Percentiles rank a stretch among this genome's conserved stretches.
These are phyloP conservation scores for Psilocybe cubensis DNA, from an alignment of 768 basidiomycete genomes.

Conservation along the genomic window DNA sequence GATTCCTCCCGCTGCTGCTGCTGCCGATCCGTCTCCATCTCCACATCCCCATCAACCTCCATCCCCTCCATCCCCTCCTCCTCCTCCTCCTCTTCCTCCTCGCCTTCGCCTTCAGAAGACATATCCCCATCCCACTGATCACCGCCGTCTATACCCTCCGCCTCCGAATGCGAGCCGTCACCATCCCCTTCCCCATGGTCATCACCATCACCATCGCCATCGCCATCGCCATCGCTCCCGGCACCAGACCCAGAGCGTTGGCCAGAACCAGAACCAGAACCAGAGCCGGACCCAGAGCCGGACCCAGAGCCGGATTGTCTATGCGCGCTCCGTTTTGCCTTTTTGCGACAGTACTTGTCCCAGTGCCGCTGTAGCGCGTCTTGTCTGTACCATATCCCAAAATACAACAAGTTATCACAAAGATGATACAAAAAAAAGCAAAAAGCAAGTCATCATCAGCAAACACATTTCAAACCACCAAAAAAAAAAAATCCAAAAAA, in stretches of 20 bases:
- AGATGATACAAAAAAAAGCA: not conserved
- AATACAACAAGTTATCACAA: no score
- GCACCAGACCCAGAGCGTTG: not conserved
- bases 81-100: not conserved
- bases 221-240: not conserved
- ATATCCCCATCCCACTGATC: no score
- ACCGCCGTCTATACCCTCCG: slow-evolving; percentile 1
- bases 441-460: not conserved
- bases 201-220: not conserved
- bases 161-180: not conserved
- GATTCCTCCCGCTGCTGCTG: no score
- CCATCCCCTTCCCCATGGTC: no score
- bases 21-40: no score
- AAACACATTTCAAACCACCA: no score
- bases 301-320: not conserved
- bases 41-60: not conserved
- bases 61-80: not conserved
- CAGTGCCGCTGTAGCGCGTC: slow-evolving; percentile 26
- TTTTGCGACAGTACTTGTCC: slow-evolving; percentile 26
- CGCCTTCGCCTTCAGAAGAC: not conserved
- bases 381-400: no score
- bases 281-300: no score
- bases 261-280: no score
- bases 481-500: not conserved
- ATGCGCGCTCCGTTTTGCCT: slow-evolving; percentile 15